These are phyloP conservation scores for Dimocarpus longan DNA, from an alignment of 345 rosid species.

Conservation along the genomic window DNA sequence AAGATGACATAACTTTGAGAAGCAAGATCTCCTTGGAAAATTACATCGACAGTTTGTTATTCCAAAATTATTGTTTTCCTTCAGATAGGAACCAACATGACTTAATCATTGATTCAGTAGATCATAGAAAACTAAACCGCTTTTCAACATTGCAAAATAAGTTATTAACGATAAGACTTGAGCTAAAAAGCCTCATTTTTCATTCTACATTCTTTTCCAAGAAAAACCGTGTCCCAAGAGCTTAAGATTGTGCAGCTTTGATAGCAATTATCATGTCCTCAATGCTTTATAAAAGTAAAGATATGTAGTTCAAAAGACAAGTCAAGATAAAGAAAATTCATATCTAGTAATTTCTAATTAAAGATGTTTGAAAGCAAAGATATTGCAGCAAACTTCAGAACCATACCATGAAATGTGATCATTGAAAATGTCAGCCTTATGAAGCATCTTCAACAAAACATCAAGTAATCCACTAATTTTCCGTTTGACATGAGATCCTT, in stretches of 20 bases:
- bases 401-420: conserved; percentile 55
- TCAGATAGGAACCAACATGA: background rate
- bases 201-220: background rate
- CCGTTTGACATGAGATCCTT: conserved; percentile 48
- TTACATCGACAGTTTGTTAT: background rate
- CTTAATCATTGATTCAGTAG: too few relatives aligned
- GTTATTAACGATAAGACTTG: background rate
- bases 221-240: background rate
- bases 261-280: background rate
- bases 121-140: background rate
- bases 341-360: background rate
- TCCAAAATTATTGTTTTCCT: background rate
- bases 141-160: background rate
- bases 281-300: background rate
- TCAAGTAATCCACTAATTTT: conserved; percentile 54
- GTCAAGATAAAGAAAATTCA: background rate
- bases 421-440: conserved; percentile 39
- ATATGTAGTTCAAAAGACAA: background rate
- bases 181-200: background rate
- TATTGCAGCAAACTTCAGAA: conserved; percentile 2
- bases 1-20: background rate
- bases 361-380: conserved; percentile 6
- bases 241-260: background rate
- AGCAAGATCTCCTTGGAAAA: background rate
- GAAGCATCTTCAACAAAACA: conserved; percentile 60